Conservation (phyloP, 1,284 basidiomycete species). For the Rhodotorula sp. region DNA sequence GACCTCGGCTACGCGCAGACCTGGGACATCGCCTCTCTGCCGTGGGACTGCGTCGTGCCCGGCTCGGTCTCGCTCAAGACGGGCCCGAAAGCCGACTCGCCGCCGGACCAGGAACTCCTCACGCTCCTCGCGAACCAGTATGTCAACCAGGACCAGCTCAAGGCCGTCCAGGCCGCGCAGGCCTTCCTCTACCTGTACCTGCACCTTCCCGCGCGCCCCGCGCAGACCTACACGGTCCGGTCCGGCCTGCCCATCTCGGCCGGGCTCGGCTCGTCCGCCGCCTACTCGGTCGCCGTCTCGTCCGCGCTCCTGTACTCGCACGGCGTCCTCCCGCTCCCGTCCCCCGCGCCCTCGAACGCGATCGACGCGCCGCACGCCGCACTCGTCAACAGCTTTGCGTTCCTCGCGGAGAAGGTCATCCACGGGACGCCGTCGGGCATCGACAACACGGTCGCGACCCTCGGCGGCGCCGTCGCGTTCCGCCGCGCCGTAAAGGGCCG, state of each 20-base stretch:
- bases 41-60: slow-evolving; percentile 66
- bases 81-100: slow-evolving; percentile 56
- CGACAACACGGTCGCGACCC: slow-evolving; percentile 92
- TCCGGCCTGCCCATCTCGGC: slow-evolving; percentile 98
- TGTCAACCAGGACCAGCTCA: slow-evolving; percentile 26
- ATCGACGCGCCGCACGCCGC: slow-evolving; percentile 65
- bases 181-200: slow-evolving; percentile 96
- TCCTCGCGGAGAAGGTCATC: slow-evolving; percentile 91
- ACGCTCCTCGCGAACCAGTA: slow-evolving; percentile 49
- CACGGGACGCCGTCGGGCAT: slow-evolving; percentile 98
- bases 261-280: slow-evolving; percentile 94
- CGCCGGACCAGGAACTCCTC: slow-evolving; percentile 68
- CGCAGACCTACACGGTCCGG: slow-evolving; percentile 77
- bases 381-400: slow-evolving; percentile 88
- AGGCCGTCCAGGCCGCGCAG: slow-evolving; percentile 54
- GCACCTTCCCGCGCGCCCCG: slow-evolving; percentile 60
- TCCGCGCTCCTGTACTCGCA: slow-evolving; percentile 67
- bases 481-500: slow-evolving; percentile 72
- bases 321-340: slow-evolving; percentile 59
- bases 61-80: slow-evolving; percentile 52
- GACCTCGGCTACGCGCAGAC: slow-evolving; percentile 80
- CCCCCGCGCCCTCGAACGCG: slow-evolving; percentile 56
- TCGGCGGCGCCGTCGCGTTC: slow-evolving; percentile 91
- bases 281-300: slow-evolving; percentile 85
- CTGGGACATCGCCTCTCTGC: slow-evolving; percentile 76